phyloP scores from a whole-genome alignment of 169 alveolate species.

The Plasmodium cynomolgi region DNA sequence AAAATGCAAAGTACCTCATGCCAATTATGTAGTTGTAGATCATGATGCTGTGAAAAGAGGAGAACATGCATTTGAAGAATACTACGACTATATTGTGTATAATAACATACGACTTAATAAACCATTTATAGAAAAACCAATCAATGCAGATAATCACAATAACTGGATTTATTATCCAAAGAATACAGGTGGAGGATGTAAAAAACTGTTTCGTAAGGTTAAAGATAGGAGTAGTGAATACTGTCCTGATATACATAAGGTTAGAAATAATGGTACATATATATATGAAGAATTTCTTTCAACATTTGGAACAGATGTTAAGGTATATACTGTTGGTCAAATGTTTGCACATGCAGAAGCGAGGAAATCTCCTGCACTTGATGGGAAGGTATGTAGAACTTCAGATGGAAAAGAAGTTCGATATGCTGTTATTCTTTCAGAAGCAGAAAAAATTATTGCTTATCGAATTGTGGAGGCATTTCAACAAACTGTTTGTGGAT shows the following conservation, averaged over 20 bases:
- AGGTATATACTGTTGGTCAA: constrained; percentile 97
- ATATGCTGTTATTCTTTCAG: constrained; percentile 95
- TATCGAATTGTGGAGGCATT: constrained; percentile 93
- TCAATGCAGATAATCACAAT: constrained; percentile 98
- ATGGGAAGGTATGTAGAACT: constrained; percentile 92
- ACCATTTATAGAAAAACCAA: constrained; percentile 98
- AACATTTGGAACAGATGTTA: constrained; percentile 98
- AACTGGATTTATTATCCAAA: constrained; percentile 95
- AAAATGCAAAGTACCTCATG: constrained; percentile 89
- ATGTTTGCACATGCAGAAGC: constrained; percentile 99
- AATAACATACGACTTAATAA: constrained; percentile 92
- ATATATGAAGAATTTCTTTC: constrained; percentile 95
- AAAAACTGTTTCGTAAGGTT: constrained; percentile 90
- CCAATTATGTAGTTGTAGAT: constrained; percentile 89
- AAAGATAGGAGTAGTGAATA: constrained; percentile 89
- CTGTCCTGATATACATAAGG: constrained; percentile 87
- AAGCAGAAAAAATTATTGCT: constrained; percentile 95
- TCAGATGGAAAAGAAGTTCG: constrained; percentile 96
- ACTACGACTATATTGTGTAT: constrained; percentile 93
- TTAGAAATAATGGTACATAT: constrained; percentile 93
- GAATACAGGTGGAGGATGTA: constrained; percentile 95
- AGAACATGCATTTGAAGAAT: constrained; percentile 89
- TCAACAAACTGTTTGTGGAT: constrained; percentile 94
- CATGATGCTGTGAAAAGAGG: constrained; percentile 88
- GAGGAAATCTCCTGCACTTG: constrained; percentile 96